Evolutionary conservation across 805 yeast genomes (phyloP).

Genomic region (Kurtzmaniella cleridarum): DNA sequence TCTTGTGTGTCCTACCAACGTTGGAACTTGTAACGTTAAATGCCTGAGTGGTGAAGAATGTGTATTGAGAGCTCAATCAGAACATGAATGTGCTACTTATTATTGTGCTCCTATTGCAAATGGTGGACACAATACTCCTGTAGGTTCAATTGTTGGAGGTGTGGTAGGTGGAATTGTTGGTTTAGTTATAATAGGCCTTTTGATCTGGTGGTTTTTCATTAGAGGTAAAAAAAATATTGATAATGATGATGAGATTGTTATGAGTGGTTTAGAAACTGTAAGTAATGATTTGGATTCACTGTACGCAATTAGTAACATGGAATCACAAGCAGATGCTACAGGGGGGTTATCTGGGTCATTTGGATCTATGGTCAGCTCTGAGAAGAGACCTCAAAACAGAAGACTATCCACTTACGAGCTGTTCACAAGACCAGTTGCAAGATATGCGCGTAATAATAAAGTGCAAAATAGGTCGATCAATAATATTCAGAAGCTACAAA

Average conservation of each 20-base stretch:
- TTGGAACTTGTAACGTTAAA: neutral
- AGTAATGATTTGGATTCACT: slow-evolving; percentile 2
- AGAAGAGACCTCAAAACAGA: slow-evolving; percentile 9
- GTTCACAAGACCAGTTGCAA: slow-evolving; percentile 36
- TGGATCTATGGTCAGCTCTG: neutral
- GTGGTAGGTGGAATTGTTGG: slow-evolving; percentile 33
- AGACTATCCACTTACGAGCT: slow-evolving; percentile 39
- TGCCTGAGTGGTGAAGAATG: slow-evolving; percentile 22
- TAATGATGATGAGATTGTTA: slow-evolving; percentile 20
- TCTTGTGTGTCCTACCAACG: slow-evolving; percentile 18
- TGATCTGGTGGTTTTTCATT: slow-evolving; percentile 23
- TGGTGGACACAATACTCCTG: slow-evolving; percentile 11
- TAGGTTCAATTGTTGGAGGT: slow-evolving; percentile 40
- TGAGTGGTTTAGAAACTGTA: slow-evolving; percentile 8
- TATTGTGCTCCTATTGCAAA: slow-evolving; percentile 15
- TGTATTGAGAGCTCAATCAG: slow-evolving; percentile 15
- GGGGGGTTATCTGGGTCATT: neutral
- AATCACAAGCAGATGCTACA: slow-evolving; percentile 6
- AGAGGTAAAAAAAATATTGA: slow-evolving; percentile 30
- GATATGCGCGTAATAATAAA: slow-evolving; percentile 9
- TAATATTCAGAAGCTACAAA: slow-evolving; percentile 11
- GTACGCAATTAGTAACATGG: slow-evolving; percentile 13
- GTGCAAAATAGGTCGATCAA: slow-evolving; percentile 7
- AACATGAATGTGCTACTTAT: slow-evolving; percentile 19
- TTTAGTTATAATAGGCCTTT: slow-evolving; percentile 16